A percentile compares a stretch with the other conserved stretches of the same genome.
Conservation (phyloP, 176 grass and related monocot species). For the Eremochloa ophiuroides region DNA sequence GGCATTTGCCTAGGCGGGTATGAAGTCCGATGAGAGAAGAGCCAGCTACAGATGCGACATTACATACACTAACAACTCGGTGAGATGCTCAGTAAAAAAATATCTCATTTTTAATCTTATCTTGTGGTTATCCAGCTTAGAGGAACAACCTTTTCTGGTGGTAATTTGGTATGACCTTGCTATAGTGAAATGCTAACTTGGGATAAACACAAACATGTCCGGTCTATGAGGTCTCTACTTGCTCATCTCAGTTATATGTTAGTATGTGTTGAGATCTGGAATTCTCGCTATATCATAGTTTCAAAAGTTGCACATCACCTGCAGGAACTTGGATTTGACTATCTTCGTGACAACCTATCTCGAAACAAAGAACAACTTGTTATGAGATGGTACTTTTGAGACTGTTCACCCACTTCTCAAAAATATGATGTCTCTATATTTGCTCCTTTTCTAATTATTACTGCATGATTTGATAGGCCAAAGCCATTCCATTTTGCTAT, state of each 20-base stretch:
- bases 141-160: constrained; percentile 3
- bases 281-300: constrained; percentile 14
- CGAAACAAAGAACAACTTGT: constrained; percentile 72
- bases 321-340: constrained; percentile 98
- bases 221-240: background rate
- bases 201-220: background rate
- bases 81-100: constrained; percentile 35
- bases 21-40: constrained; percentile 75
- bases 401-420: background rate
- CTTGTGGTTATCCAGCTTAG: background rate
- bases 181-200: background rate
- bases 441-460: background rate
- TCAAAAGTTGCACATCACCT: constrained; percentile 30
- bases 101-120: background rate
- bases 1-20: constrained; percentile 47
- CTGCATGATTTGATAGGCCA: constrained; percentile 57
- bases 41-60: constrained; percentile 81
- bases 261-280: background rate
- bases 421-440: background rate
- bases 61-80: constrained; percentile 96
- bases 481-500: constrained; percentile 92
- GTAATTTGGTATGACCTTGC: background rate
- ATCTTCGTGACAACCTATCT: constrained; percentile 85
- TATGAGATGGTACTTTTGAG: constrained; percentile 84
- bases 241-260: constrained; percentile 10